Conservation (phyloP, 2,329 filamentous ascomycete species). For the Neofusicoccum sp. region DNA sequence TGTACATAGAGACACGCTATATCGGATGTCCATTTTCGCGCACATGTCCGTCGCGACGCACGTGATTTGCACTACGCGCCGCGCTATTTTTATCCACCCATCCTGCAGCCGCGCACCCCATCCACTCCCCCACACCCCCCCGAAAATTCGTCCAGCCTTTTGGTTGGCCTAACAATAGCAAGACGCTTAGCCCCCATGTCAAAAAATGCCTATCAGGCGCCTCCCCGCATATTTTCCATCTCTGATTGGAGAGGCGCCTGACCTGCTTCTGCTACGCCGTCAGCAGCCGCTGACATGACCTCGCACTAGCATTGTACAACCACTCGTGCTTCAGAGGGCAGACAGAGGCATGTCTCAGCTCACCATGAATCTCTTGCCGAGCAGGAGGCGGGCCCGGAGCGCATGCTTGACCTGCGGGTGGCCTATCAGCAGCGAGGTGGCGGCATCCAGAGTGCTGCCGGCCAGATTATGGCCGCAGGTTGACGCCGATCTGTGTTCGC, state of each 20-base stretch:
- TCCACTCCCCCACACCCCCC: neutral
- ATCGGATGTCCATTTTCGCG: neutral
- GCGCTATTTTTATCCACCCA: constrained; percentile 13
- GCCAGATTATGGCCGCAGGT: neutral
- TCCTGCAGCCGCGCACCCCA: constrained; percentile 1
- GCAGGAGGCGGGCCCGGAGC: neutral
- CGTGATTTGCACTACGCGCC: constrained; percentile 2
- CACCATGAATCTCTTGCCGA: neutral
- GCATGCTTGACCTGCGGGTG: neutral
- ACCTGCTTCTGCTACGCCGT: constrained; percentile 12
- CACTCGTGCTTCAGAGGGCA: constrained; percentile 5
- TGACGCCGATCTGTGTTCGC: neutral
- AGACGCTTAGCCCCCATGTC: neutral
- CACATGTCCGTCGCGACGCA: neutral
- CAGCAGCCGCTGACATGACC: constrained; percentile 18
- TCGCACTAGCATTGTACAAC: constrained; percentile 9
- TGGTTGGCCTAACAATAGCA: neutral
- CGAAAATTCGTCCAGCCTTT: neutral
- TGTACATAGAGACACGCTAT: neutral
- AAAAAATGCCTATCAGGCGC: constrained; percentile 11
- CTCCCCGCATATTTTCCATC: neutral
- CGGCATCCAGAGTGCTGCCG: neutral
- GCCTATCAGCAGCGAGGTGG: constrained; percentile 6
- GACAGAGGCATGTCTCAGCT: constrained; percentile 9
- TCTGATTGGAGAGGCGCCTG: constrained; percentile 2